Evolutionary conservation across 495 filamentous ascomycete species (phyloP).

Genomic region (Venustampulla echinocandica): DNA sequence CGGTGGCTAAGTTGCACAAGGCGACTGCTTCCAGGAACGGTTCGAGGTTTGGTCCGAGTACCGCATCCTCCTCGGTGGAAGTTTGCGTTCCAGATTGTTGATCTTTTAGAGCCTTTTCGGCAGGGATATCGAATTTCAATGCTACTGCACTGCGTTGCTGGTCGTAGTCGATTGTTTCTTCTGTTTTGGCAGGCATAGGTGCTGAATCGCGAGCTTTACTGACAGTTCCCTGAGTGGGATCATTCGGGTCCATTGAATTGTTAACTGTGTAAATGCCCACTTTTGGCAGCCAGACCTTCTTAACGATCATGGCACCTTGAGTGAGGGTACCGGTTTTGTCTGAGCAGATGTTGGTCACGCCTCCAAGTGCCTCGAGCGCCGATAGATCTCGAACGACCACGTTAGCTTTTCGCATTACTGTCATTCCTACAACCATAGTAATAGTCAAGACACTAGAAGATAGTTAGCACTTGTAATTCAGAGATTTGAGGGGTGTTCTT

Average conservation of each 20-base stretch:
- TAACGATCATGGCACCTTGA: slow-evolving; percentile 67
- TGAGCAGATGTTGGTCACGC: slow-evolving; percentile 81
- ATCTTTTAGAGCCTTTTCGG: slow-evolving; percentile 29
- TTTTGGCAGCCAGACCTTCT: slow-evolving; percentile 70
- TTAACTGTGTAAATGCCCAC: slow-evolving; percentile 47
- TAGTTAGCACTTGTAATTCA: slow-evolving; percentile 4
- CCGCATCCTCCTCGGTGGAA: slow-evolving; percentile 20
- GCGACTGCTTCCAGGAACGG: slow-evolving; percentile 61
- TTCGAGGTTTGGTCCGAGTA: slow-evolving; percentile 39
- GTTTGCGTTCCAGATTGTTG: slow-evolving; percentile 18
- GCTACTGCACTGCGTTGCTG: slow-evolving; percentile 41
- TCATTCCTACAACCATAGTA: slow-evolving; percentile 70
- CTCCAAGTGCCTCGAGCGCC: slow-evolving; percentile 74
- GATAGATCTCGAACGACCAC: slow-evolving; percentile 71
- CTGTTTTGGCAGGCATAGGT: slow-evolving; percentile 9
- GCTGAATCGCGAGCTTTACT: slow-evolving; percentile 32
- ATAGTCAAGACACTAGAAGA: slow-evolving; percentile 50
- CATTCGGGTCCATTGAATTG: slow-evolving; percentile 46
- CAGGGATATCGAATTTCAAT: slow-evolving; percentile 46
- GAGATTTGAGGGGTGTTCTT: slow-evolving; percentile 16
- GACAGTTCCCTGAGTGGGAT: slow-evolving; percentile 50
- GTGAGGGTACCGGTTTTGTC: slow-evolving; percentile 85
- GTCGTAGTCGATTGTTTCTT: slow-evolving; percentile 37
- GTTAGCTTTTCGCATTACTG: slow-evolving; percentile 64
- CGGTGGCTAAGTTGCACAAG: slow-evolving; percentile 68